Conservation (phyloP, 768 basidiomycete species). For the Multifurca ochricompacta region DNA sequence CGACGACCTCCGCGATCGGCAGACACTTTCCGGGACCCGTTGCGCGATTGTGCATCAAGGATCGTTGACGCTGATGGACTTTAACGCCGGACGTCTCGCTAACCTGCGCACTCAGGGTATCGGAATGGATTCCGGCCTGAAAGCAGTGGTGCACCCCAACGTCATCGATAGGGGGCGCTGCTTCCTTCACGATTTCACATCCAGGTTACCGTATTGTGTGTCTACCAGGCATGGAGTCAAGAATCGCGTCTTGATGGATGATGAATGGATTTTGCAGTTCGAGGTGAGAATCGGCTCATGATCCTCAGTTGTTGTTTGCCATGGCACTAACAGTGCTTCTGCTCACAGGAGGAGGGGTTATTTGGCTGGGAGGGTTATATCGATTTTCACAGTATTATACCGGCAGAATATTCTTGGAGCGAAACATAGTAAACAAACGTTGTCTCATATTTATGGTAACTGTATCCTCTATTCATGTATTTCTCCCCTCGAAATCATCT, state of each 20-base stretch:
- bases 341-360: conserved; percentile 12
- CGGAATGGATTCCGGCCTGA: not conserved
- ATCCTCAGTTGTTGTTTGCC: not conserved
- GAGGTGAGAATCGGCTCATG: not conserved
- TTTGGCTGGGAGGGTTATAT: conserved; percentile 18
- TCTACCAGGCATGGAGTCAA: not conserved
- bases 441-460: not conserved
- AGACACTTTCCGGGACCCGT: conserved; percentile 13
- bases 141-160: not conserved
- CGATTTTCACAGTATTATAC: conserved; percentile 40
- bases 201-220: conserved; percentile 6
- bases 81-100: conserved; percentile 10
- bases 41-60: conserved; percentile 11
- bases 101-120: not conserved
- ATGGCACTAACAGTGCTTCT: not conserved
- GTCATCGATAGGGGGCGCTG: not conserved
- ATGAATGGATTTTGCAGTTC: conserved; percentile 16
- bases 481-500: too few species aligned
- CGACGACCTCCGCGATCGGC: conserved; percentile 10
- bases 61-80: conserved; percentile 13
- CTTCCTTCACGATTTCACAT: conserved; percentile 8
- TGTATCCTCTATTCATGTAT: not conserved
- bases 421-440: conserved; percentile 93
- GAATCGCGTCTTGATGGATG: conserved; percentile 15
- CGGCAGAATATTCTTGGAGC: conserved; percentile 88